phyloP scores from a whole-genome alignment of 192 early-diverging fungal species.

The Funneliformis geosporum region DNA sequence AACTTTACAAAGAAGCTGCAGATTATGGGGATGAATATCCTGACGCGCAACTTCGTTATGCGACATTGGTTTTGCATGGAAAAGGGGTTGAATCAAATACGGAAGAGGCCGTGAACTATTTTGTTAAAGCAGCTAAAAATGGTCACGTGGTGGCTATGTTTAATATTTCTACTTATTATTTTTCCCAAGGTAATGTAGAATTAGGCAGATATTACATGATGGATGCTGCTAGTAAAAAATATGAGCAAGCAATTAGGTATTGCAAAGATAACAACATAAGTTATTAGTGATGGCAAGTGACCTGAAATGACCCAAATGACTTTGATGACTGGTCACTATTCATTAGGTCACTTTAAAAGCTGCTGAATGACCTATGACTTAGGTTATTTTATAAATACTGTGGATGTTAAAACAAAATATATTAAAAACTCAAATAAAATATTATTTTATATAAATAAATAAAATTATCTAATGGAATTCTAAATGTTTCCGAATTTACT shows the following conservation, averaged over 20 bases:
- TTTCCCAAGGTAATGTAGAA: not conserved
- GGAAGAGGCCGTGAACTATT: not conserved
- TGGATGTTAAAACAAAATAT: no score
- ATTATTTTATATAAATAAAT: no score
- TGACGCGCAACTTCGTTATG: constrained; percentile 4
- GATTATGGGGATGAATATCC: not conserved
- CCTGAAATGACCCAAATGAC: no score
- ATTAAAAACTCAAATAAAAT: no score
- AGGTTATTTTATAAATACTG: no score
- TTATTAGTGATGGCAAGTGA: no score
- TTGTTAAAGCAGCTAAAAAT: not conserved
- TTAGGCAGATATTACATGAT: not conserved
- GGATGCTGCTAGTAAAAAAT: not conserved
- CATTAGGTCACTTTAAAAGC: no score
- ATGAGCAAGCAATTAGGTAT: not conserved
- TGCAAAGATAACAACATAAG: no score
- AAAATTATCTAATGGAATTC: no score
- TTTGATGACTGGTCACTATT: no score
- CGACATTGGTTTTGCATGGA: not conserved
- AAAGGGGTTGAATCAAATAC: not conserved
- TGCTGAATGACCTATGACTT: no score
- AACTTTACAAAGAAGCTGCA: not conserved
- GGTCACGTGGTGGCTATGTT: not conserved
- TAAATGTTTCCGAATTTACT: no score
- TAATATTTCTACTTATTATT: not conserved